Percentiles rank a stretch among this genome's conserved stretches.
phyloP scores from a whole-genome alignment of 768 basidiomycete genomes.

The Collybiopsis confluens region DNA sequence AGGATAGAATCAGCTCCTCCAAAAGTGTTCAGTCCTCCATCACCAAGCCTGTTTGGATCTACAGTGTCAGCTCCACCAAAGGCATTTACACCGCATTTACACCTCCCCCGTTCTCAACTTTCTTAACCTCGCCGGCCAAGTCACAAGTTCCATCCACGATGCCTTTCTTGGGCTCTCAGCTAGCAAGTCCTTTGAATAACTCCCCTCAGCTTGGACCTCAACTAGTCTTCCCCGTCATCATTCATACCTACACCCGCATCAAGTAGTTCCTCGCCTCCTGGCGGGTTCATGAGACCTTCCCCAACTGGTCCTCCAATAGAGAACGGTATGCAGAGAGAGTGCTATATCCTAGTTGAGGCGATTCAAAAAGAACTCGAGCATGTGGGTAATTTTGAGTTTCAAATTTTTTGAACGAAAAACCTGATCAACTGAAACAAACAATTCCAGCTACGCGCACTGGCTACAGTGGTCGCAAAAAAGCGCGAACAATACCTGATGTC shows the following conservation, averaged over 20 bases:
- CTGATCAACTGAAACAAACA: neutral
- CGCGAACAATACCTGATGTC: constrained; percentile 28
- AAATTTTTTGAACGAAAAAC: neutral
- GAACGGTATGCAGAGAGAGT: constrained; percentile 69
- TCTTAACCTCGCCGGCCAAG: neutral
- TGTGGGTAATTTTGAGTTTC: constrained; percentile 54
- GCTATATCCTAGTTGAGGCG: constrained; percentile 39
- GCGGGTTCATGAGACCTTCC: constrained; percentile 1
- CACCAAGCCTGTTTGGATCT: neutral
- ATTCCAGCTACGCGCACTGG: constrained; percentile 40
- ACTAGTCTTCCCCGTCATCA: constrained; percentile 10
- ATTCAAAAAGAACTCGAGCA: constrained; percentile 52
- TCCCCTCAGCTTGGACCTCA: neutral
- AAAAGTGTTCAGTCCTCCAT: neutral
- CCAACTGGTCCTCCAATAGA: constrained; percentile 26
- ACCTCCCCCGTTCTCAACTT: neutral
- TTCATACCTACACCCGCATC: neutral
- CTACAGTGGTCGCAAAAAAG: constrained; percentile 32
- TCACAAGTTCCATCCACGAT: neutral
- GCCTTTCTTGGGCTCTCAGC: neutral
- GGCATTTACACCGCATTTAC: too few relatives aligned
- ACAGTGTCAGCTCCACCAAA: neutral
- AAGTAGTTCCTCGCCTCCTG: neutral
- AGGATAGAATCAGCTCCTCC: neutral
- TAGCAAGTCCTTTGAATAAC: neutral